These are phyloP conservation scores for Helianthus tuberosus DNA, from an alignment of 129 eudicot genomes.

Conservation along the genomic window DNA sequence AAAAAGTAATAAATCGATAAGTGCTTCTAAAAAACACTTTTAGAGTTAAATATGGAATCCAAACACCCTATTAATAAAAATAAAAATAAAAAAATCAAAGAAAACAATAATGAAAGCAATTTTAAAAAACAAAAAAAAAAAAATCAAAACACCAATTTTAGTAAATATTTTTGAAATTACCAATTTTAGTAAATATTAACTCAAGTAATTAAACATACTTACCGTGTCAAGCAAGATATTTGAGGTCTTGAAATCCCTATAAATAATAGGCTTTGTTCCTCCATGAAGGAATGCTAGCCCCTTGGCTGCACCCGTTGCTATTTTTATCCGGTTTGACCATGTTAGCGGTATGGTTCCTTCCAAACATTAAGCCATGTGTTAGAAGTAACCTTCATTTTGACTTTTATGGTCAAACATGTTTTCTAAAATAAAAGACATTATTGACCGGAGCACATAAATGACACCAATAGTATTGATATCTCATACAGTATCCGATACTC, in stretches of 20 bases:
- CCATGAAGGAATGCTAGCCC: conserved; percentile 93
- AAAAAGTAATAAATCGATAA: too few species aligned
- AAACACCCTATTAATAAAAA: too few species aligned
- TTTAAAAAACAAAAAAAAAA: too few species aligned
- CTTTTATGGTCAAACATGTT: neutral
- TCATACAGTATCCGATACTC: neutral
- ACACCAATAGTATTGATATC: neutral
- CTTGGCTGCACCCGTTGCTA: conserved; percentile 96
- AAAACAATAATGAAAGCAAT: too few species aligned
- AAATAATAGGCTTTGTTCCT: conserved; percentile 89
- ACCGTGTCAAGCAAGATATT: conserved; percentile 92
- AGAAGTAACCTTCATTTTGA: conserved; percentile 6
- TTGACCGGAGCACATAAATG: too few species aligned
- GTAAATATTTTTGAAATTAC: too few species aligned
- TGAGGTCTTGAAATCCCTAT: conserved; percentile 96
- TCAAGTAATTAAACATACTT: conserved; percentile 14
- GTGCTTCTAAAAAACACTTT: too few species aligned
- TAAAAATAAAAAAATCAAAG: too few species aligned
- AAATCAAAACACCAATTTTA: too few species aligned
- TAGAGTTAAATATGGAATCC: too few species aligned
- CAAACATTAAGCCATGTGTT: conserved; percentile 27
- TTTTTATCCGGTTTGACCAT: conserved; percentile 89
- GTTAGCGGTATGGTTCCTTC: conserved; percentile 95
- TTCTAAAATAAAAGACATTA: neutral
- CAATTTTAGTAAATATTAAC: too few species aligned